Percentiles rank a stretch among this genome's conserved stretches.
These are phyloP conservation scores for Akanthomyces muscarius DNA, from an alignment of 2,329 filamentous ascomycete species.

Conservation along the genomic window DNA sequence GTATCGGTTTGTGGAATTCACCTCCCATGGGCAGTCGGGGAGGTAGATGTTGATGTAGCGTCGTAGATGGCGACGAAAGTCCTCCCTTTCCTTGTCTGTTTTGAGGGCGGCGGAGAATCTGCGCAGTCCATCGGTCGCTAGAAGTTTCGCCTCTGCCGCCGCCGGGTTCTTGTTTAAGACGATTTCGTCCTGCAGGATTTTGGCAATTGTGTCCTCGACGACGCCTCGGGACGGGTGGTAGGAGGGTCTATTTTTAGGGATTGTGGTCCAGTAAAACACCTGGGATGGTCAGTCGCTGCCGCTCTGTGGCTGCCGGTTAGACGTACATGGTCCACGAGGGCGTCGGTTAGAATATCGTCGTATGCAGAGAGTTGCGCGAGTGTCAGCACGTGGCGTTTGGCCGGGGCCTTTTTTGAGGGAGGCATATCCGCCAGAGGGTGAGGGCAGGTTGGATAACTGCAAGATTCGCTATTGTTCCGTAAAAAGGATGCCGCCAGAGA, in stretches of 20 bases:
- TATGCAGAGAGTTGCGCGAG: slow-evolving; percentile 85
- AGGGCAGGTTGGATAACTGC: too few relatives aligned
- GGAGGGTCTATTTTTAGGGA: slow-evolving; percentile 86
- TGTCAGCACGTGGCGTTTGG: slow-evolving; percentile 70
- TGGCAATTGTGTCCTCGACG: slow-evolving; percentile 57
- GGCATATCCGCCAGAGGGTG: slow-evolving; percentile 30
- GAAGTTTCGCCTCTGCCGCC: slow-evolving; percentile 66
- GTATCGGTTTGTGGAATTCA: slow-evolving; percentile 87
- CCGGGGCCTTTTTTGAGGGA: slow-evolving; percentile 30
- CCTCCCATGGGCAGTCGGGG: slow-evolving; percentile 91
- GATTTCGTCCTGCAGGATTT: slow-evolving; percentile 61
- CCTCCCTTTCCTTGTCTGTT: slow-evolving; percentile 75
- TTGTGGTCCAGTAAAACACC: slow-evolving; percentile 95
- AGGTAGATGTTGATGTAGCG: slow-evolving; percentile 92
- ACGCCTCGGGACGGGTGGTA: slow-evolving; percentile 83
- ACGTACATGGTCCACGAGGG: slow-evolving; percentile 88
- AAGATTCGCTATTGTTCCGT: neutral
- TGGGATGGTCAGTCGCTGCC: slow-evolving; percentile 33
- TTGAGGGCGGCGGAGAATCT: slow-evolving; percentile 66
- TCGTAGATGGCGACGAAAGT: slow-evolving; percentile 79
- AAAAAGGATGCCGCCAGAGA: neutral
- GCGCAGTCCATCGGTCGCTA: slow-evolving; percentile 68
- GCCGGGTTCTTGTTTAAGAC: slow-evolving; percentile 69
- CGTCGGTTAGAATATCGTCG: slow-evolving; percentile 94
- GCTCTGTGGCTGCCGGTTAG: neutral